A percentile compares a stretch with the other conserved stretches of the same genome.
phyloP scores from a whole-genome alignment of 768 basidiomycete genomes.

The Podaxis mareebaensis region DNA sequence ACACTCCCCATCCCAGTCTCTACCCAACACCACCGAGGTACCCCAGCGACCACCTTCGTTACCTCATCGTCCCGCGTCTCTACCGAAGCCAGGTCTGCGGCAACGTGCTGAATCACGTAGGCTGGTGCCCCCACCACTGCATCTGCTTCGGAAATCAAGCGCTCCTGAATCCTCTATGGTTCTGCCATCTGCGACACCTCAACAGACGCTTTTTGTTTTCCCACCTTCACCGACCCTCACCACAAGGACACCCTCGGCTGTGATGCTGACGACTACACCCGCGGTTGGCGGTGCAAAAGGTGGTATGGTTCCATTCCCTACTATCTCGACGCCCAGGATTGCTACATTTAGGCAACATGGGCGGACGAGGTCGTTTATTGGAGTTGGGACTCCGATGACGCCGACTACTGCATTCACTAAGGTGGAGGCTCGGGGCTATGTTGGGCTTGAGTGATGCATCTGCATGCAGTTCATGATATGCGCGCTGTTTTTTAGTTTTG shows the following conservation, averaged over 20 bases:
- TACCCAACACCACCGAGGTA: slow-evolving; percentile 22
- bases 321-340: slow-evolving; percentile 65
- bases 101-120: slow-evolving; percentile 55
- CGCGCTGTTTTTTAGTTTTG: not conserved
- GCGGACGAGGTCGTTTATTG: slow-evolving; percentile 74
- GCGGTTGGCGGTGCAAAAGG: slow-evolving; percentile 19
- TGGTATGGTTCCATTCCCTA: slow-evolving; percentile 53
- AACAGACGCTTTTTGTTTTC: slow-evolving; percentile 86
- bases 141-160: slow-evolving; percentile 41
- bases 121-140: slow-evolving; percentile 57
- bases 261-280: slow-evolving; percentile 73
- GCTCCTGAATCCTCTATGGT: slow-evolving; percentile 26
- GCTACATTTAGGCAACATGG: slow-evolving; percentile 68
- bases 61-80: slow-evolving; percentile 23
- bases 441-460: slow-evolving; percentile 46
- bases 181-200: slow-evolving; percentile 50
- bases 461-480: not conserved
- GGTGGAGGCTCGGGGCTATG: slow-evolving; percentile 82
- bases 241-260: slow-evolving; percentile 73
- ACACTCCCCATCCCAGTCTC: slow-evolving; percentile 10
- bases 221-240: slow-evolving; percentile 70
- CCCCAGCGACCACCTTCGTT: slow-evolving; percentile 16
- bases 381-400: slow-evolving; percentile 62
- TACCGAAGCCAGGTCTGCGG: slow-evolving; percentile 41
- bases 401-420: slow-evolving; percentile 83